Evolutionary conservation across 2,329 filamentous ascomycete genomes (phyloP).

Genomic region (Fusarium tjaetaba): DNA sequence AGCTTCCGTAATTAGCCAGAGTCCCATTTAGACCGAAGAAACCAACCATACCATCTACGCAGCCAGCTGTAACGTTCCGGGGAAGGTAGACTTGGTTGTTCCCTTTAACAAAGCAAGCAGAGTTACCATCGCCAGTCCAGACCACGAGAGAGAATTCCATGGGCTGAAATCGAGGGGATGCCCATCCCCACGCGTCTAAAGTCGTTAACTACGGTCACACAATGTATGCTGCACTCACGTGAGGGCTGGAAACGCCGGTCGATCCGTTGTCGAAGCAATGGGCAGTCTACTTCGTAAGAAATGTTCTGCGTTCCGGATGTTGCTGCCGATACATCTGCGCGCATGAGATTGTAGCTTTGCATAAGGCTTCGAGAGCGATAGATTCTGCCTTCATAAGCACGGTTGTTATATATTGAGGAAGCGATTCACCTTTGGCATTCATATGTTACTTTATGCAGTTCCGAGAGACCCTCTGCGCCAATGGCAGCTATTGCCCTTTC

Average conservation of each 20-base stretch:
- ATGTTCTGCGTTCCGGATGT: constrained; percentile 21
- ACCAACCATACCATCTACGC: neutral
- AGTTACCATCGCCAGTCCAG: neutral
- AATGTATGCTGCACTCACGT: neutral
- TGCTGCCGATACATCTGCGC: constrained; percentile 8
- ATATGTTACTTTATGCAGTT: neutral
- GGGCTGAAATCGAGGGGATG: neutral
- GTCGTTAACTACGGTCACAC: no score
- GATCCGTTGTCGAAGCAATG: neutral
- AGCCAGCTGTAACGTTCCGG: constrained; percentile 2
- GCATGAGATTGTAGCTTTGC: constrained; percentile 23
- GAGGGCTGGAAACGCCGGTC: neutral
- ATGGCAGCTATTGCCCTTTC: neutral
- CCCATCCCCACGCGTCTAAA: constrained; percentile 12
- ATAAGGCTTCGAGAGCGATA: constrained; percentile 26
- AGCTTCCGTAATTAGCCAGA: neutral
- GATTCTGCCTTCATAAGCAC: neutral
- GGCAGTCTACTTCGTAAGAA: constrained; percentile 1
- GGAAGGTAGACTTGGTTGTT: constrained; percentile 27
- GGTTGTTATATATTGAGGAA: accelerated
- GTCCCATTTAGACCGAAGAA: accelerated
- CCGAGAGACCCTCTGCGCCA: neutral
- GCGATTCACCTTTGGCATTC: neutral
- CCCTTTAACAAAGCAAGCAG: constrained; percentile 17
- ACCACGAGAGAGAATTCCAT: constrained; percentile 24